A percentile compares a stretch with the other conserved stretches of the same genome.
Conservation (phyloP, 371 early-diverging fungal species). For the Smittium culicis region DNA sequence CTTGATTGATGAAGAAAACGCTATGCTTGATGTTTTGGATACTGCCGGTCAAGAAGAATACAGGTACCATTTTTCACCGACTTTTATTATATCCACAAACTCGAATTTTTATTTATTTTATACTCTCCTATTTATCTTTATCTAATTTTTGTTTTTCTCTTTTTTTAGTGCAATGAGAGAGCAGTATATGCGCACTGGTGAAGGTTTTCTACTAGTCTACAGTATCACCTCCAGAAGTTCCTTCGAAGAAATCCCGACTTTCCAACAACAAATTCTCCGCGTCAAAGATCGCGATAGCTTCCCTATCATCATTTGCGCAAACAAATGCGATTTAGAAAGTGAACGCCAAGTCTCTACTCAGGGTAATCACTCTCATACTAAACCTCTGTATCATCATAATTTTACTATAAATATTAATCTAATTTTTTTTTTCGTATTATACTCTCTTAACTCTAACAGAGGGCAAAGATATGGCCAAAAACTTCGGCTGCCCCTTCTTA, state of each 20-base stretch:
- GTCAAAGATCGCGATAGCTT: slow-evolving; percentile 70
- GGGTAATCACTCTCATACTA: slow-evolving; percentile 18
- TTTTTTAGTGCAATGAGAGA: no score
- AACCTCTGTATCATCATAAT: neutral
- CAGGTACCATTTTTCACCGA: no score
- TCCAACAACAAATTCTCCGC: slow-evolving; percentile 60
- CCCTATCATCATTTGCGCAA: slow-evolving; percentile 82
- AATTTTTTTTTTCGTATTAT: no score
- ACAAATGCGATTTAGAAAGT: slow-evolving; percentile 80
- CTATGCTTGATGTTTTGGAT: slow-evolving; percentile 77
- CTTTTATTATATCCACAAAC: no score
- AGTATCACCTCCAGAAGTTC: slow-evolving; percentile 56
- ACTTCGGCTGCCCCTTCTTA: slow-evolving; percentile 57
- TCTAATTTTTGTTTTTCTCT: slow-evolving; percentile 37
- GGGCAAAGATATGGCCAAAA: slow-evolving; percentile 66
- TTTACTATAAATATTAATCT: no score
- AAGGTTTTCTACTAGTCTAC: slow-evolving; percentile 74
- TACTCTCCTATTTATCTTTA: neutral
- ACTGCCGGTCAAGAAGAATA: slow-evolving; percentile 92
- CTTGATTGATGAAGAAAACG: slow-evolving; percentile 63
- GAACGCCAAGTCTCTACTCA: slow-evolving; percentile 58
- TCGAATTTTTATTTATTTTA: no score
- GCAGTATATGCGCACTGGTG: slow-evolving; percentile 76
- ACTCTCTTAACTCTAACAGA: no score
- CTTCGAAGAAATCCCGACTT: slow-evolving; percentile 63